phyloP scores from a whole-genome alignment of 2,329 filamentous ascomycete species.

The Alternaria postmessia region DNA sequence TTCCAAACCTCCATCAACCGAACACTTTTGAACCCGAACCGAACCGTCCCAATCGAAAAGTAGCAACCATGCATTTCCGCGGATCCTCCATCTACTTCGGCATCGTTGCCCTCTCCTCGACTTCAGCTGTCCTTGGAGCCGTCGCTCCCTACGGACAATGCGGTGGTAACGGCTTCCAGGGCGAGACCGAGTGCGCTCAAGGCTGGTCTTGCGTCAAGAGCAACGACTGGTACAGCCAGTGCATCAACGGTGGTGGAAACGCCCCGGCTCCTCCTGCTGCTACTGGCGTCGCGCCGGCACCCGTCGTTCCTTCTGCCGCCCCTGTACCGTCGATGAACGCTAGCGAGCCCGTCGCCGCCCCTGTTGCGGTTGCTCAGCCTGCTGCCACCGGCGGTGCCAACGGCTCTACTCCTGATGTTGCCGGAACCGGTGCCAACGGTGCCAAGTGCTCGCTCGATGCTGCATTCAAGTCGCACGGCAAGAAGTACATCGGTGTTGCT shows the following conservation, averaged over 20 bases:
- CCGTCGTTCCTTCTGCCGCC: slow-evolving; percentile 9
- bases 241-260: slow-evolving; percentile 29
- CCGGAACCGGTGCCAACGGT: slow-evolving; percentile 28
- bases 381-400: not conserved
- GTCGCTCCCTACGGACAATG: slow-evolving; percentile 54
- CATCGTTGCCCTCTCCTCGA: slow-evolving; percentile 38
- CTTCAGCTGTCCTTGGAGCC: slow-evolving; percentile 38
- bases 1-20: not conserved
- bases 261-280: slow-evolving; percentile 8
- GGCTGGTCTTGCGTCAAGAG: slow-evolving; percentile 51
- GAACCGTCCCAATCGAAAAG: not conserved
- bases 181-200: slow-evolving; percentile 51
- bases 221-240: slow-evolving; percentile 60
- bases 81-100: slow-evolving; percentile 35
- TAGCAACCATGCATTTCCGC: slow-evolving; percentile 31
- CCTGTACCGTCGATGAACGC: slow-evolving; percentile 18
- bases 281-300: slow-evolving; percentile 5
- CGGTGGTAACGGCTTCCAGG: slow-evolving; percentile 54
- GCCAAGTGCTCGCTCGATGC: slow-evolving; percentile 58
- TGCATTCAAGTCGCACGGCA: slow-evolving; percentile 66
- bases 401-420: slow-evolving; percentile 18
- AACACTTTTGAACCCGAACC: not conserved
- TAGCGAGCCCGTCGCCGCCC: slow-evolving; percentile 14
- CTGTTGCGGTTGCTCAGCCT: slow-evolving; percentile 1
- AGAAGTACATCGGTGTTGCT: slow-evolving; percentile 69